Evolutionary conservation across 2,329 filamentous ascomycete genomes (phyloP).

Genomic region (Alternaria novae-zelandiae): DNA sequence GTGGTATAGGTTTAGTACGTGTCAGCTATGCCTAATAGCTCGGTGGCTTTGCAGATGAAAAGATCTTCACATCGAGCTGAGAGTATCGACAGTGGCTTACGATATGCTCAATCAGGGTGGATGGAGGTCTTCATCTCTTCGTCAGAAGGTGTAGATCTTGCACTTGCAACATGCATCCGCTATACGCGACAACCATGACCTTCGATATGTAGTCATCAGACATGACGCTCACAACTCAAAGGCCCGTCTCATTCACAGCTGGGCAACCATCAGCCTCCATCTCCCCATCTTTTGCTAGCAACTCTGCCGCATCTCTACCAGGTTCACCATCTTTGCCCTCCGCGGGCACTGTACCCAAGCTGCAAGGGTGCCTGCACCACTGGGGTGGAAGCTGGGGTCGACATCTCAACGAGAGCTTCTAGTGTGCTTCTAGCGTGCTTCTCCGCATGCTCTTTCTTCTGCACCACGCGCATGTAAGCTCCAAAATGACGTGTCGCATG

Average conservation of each 20-base stretch:
- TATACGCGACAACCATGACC: background rate
- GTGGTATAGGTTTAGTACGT: background rate
- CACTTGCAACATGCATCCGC: background rate
- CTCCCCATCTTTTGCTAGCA: background rate
- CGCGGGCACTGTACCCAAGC: background rate
- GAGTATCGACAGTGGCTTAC: background rate
- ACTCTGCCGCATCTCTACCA: background rate
- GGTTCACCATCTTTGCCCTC: background rate
- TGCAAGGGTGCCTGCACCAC: constrained; percentile 3
- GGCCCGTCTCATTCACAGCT: background rate
- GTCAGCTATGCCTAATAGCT: background rate
- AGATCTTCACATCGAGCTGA: background rate
- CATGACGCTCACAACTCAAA: background rate
- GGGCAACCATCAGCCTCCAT: background rate
- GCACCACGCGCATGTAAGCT: background rate
- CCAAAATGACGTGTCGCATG: constrained; percentile 2
- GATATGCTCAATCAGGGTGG: background rate
- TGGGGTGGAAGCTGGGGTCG: background rate
- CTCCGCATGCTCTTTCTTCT: constrained; percentile 14
- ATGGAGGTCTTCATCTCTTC: background rate
- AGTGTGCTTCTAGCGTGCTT: constrained; percentile 31
- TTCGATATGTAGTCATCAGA: background rate
- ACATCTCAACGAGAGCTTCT: constrained; percentile 26
- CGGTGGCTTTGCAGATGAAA: background rate
- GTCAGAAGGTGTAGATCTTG: background rate